Base-by-base conservation (phyloP, 371 early-diverging fungal species). In the Rhizomucor miehei region DNA sequence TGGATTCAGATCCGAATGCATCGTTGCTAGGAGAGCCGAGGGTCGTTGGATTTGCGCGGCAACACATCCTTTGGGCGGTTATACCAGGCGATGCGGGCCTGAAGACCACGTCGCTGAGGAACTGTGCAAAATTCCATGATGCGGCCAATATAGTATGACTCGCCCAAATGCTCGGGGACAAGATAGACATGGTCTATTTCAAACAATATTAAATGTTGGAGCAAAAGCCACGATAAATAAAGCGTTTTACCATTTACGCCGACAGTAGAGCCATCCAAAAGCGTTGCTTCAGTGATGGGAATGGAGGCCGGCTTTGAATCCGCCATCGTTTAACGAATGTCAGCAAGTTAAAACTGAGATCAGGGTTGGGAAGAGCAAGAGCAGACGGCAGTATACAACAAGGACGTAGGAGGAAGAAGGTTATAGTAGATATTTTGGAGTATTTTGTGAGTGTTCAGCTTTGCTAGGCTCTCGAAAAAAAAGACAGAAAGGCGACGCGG, bases 1-100 rank as follows among this genome's bases (percentile, higher is more conserved):
- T 14, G 92, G 89, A 54, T 91, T 87, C 61, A 90, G 62, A 58
- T 93, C 93, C 13, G 89, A 84, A 70, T 93, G 88, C 92, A 94
- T 93, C 19, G 91, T 89, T 2, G 94, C 94, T 8, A 92, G 75
- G 23, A 94, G 69, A 88, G 69, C 4, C 88, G 79, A 35, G 86
- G 77, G 73, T 92, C 92, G 49, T 85, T 75, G 14, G 77, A 71
- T 51, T 79, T 85, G 13, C 87, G 77, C 11, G 73, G 63, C 50
- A 86, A 73, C 50, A 92, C 81, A 62, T 94, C 93, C 44, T 85
- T 81, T 6, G 90, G 87, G 6, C 94, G 77, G 59, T 89, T 90
- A 59, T 85, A 92, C 91, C 90, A 90, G 34, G 89, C 92, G 59
- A 91, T 77, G 54, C 77, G 82, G 34, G 72, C 86, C 55, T 72